Percentiles rank a stretch among this genome's conserved stretches.
These are phyloP conservation scores for Pythium utonaiense DNA, from an alignment of 352 stramenopile genomes.

Conservation along the genomic window DNA sequence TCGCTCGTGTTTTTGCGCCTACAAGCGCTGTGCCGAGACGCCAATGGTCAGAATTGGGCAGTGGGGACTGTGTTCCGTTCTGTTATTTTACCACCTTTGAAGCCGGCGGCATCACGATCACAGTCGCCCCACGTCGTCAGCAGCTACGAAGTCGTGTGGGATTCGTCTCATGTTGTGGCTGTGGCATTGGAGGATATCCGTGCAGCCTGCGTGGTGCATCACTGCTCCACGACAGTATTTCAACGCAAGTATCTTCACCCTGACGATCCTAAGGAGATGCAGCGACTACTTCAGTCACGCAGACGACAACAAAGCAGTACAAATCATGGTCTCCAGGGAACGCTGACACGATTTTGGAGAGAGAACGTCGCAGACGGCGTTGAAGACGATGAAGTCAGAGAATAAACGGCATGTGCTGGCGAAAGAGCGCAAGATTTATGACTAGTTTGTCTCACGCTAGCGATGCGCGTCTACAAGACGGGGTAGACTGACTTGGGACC, in stretches of 20 bases:
- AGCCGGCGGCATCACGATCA: not conserved
- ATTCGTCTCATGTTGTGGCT: conserved; percentile 14
- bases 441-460: not conserved
- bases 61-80: conserved; percentile 16
- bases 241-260: not conserved
- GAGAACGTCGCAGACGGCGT: not conserved
- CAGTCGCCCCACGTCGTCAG: not conserved
- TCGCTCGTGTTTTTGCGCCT: conserved; percentile 13
- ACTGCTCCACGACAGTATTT: not conserved
- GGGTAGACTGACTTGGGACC: conserved; percentile 59
- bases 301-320: not conserved
- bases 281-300: conserved; percentile 2
- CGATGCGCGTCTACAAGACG: conserved; percentile 25
- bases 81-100: not conserved
- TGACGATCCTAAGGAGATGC: conserved; percentile 6
- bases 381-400: not conserved
- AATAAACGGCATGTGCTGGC: not conserved
- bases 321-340: not conserved
- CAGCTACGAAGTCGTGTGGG: conserved; percentile 14
- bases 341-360: conserved; percentile 7
- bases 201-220: conserved; percentile 17
- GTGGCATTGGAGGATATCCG: conserved; percentile 15
- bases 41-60: conserved; percentile 14
- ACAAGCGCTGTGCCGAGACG: conserved; percentile 15
- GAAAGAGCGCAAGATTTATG: not conserved